phyloP scores from a whole-genome alignment of 768 basidiomycete genomes.

The Wakefieldia striispora region DNA sequence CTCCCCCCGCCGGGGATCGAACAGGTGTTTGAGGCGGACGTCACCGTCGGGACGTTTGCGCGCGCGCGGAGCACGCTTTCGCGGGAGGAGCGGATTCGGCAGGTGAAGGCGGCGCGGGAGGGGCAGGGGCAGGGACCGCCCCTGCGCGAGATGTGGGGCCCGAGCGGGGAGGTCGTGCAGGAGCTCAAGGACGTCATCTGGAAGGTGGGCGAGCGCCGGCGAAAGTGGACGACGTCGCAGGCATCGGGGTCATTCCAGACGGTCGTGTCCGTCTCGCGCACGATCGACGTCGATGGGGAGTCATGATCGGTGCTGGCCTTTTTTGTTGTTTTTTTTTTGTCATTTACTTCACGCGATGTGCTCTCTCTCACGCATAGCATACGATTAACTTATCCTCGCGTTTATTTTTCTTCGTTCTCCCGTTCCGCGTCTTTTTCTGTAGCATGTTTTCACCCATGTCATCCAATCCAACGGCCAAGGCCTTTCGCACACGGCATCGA shows the following conservation, averaged over 20 bases:
- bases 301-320: no score
- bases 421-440: no score
- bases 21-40: conserved; percentile 79
- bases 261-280: neutral
- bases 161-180: conserved; percentile 76
- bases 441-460: no score
- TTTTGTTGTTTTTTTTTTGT: no score
- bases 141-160: conserved; percentile 57
- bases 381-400: no score
- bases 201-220: conserved; percentile 73
- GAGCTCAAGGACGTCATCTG: conserved; percentile 86
- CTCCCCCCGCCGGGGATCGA: conserved; percentile 69
- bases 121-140: no score
- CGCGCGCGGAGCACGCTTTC: conserved; percentile 66
- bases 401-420: no score
- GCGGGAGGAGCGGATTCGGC: conserved; percentile 71
- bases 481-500: no score
- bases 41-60: conserved; percentile 34
- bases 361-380: no score
- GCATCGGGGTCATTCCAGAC: neutral
- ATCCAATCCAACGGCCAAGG: no score
- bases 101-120: conserved; percentile 40
- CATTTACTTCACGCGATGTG: no score
- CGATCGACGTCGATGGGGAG: no score
- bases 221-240: conserved; percentile 42